Evolutionary conservation across 306 rosid species (phyloP).

Genomic region (Pterocarpus santalinus): DNA sequence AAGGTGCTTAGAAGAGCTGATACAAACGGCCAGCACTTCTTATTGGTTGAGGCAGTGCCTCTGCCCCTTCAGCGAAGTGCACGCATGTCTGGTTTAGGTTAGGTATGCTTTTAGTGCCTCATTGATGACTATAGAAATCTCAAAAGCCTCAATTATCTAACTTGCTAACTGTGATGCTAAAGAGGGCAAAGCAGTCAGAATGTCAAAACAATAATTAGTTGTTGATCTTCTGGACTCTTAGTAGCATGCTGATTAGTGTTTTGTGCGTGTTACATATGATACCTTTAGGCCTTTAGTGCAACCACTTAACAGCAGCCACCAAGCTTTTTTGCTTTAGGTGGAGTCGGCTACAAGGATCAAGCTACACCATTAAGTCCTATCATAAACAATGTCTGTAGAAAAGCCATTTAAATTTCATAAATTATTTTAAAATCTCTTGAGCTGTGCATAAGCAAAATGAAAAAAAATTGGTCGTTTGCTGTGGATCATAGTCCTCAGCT

Average conservation of each 20-base stretch:
- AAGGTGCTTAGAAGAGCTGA: background rate
- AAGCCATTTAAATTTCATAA: background rate
- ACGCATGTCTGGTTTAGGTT: background rate
- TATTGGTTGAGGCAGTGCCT: background rate
- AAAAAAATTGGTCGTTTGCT: background rate
- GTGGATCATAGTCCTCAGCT: constrained; percentile 16
- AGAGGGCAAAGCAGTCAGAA: background rate
- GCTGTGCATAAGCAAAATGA: constrained; percentile 8
- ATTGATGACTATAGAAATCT: background rate
- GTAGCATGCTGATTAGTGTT: background rate
- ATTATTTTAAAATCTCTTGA: background rate
- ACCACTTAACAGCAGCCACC: background rate
- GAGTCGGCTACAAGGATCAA: background rate
- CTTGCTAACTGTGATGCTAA: background rate
- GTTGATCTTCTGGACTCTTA: background rate
- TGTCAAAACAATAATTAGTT: background rate
- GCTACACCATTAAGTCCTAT: background rate
- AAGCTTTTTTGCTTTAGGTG: background rate
- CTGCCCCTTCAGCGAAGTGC: background rate
- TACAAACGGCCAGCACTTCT: background rate
- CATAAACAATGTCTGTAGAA: background rate
- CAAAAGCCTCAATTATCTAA: background rate
- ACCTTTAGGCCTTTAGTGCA: background rate
- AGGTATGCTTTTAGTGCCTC: background rate
- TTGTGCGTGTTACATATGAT: background rate